Conservation (phyloP, 2,329 filamentous ascomycete species). For the Nemania diffusa region DNA sequence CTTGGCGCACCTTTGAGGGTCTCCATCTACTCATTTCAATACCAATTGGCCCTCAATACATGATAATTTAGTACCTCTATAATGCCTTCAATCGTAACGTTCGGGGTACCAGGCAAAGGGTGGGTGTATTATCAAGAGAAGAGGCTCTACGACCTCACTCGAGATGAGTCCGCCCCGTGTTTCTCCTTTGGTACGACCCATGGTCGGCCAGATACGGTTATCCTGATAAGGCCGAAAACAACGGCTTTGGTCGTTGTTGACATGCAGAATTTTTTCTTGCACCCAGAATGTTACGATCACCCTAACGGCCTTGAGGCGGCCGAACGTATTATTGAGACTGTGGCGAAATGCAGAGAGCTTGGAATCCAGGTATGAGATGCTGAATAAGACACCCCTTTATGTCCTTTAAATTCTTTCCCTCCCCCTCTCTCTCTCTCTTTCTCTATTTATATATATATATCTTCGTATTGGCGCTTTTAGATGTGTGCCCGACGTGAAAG, state of each 20-base stretch:
- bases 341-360: constrained; percentile 59
- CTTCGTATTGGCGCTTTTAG: background rate
- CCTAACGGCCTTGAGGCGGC: constrained; percentile 55
- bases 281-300: constrained; percentile 53
- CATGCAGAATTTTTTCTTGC: constrained; percentile 65
- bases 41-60: background rate
- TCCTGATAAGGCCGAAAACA: constrained; percentile 54
- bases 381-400: background rate
- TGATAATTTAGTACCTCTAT: background rate
- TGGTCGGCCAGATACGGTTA: constrained; percentile 44
- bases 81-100: constrained; percentile 36
- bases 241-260: constrained; percentile 63
- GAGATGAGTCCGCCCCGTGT: constrained; percentile 24
- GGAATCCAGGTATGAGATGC: constrained; percentile 55
- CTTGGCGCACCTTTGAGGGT: background rate
- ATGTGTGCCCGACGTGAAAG: background rate
- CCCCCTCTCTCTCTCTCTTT: too few relatives aligned
- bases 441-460: background rate
- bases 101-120: constrained; percentile 47
- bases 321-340: constrained; percentile 53
- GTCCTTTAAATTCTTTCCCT: background rate
- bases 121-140: constrained; percentile 47
- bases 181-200: constrained; percentile 45
- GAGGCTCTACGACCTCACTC: constrained; percentile 46
- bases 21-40: background rate